Conservation (phyloP, 106 monocot species). For the Dendrobium officinale region DNA sequence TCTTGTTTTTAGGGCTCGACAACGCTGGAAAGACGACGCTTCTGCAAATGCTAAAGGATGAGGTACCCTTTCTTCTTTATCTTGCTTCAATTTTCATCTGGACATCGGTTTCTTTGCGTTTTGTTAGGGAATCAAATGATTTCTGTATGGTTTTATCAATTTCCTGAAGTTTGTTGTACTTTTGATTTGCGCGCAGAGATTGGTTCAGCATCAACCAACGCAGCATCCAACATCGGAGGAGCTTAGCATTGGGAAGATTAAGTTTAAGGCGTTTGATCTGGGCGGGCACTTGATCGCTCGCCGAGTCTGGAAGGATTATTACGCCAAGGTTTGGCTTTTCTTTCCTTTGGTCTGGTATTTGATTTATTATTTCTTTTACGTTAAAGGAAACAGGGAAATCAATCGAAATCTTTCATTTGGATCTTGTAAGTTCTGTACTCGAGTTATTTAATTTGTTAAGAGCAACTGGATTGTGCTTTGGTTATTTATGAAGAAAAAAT, state of each 20-base stretch:
- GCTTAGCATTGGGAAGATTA: constrained; percentile 61
- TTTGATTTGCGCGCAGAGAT: constrained; percentile 27
- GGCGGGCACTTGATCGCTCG: constrained; percentile 65
- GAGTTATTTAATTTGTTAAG: no score
- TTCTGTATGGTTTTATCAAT: background rate
- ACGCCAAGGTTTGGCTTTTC: constrained; percentile 40
- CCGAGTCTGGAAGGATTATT: constrained; percentile 67
- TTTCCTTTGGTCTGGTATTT: no score
- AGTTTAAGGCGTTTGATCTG: constrained; percentile 66
- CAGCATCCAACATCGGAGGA: constrained; percentile 68
- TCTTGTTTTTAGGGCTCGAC: constrained; percentile 60
- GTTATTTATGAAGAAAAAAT: no score
- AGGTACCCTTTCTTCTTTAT: constrained; percentile 18
- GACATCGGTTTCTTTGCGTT: background rate
- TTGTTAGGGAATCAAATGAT: background rate
- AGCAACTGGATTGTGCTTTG: no score
- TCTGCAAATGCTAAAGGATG: constrained; percentile 63
- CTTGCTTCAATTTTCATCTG: background rate
- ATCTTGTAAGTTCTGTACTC: no score
- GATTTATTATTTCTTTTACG: no score
- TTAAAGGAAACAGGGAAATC: no score
- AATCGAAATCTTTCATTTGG: no score
- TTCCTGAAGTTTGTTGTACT: background rate
- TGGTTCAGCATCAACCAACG: constrained; percentile 65
- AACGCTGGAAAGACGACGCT: constrained; percentile 62